These are phyloP conservation scores for Solanum chaucha DNA, from an alignment of 257 asterid genomes.

Conservation along the genomic window DNA sequence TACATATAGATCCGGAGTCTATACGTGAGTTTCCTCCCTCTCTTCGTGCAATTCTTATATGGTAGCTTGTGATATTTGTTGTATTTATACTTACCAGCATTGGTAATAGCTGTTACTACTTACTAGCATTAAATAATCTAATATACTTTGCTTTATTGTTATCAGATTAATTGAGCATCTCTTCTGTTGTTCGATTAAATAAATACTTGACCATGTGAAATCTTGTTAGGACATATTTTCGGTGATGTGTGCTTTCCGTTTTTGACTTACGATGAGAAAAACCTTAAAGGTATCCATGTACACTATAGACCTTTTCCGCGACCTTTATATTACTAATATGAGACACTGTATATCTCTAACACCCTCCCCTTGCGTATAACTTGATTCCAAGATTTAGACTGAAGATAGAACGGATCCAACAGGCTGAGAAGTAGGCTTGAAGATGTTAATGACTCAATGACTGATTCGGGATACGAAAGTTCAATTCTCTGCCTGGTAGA, in stretches of 20 bases:
- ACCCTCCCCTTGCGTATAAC: neutral
- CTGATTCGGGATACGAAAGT: neutral
- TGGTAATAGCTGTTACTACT: neutral
- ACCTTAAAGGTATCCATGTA: neutral
- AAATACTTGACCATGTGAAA: neutral
- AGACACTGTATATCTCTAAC: neutral
- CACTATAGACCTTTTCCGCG: neutral
- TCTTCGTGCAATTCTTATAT: neutral
- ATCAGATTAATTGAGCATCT: neutral
- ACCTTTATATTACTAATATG: neutral
- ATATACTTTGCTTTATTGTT: neutral
- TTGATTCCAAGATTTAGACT: neutral
- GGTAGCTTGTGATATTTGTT: neutral
- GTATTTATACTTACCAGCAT: neutral
- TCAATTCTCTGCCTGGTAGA: neutral
- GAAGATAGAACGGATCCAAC: neutral
- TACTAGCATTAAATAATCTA: neutral
- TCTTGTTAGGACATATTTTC: neutral
- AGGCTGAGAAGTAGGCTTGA: neutral
- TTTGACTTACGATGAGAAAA: neutral
- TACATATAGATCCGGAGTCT: slow-evolving; percentile 62
- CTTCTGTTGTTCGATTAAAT: neutral
- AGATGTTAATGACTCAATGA: neutral
- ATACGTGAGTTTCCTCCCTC: slow-evolving; percentile 31
- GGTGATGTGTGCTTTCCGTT: neutral